Percentiles rank a stretch among this genome's conserved stretches.
phyloP scores from a whole-genome alignment of 1,284 basidiomycete species.

The Boletus semigastroideus region DNA sequence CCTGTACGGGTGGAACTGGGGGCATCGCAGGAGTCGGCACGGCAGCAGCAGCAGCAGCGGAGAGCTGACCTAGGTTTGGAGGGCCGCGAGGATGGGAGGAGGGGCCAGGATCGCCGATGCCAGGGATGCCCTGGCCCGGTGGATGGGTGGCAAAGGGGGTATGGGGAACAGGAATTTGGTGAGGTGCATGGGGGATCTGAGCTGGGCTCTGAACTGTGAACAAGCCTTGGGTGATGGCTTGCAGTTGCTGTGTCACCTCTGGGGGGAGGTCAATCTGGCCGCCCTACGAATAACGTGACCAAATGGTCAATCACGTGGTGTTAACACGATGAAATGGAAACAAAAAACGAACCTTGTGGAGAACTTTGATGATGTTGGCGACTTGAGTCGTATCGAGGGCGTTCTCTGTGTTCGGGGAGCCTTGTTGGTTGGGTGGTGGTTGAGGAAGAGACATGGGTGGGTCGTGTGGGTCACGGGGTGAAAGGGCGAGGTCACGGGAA shows the following conservation, averaged over 20 bases:
- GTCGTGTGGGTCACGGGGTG: constrained; percentile 36
- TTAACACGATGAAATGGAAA: too few relatives aligned
- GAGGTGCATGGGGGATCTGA: constrained; percentile 22
- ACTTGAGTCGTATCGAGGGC: constrained; percentile 30
- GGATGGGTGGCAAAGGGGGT: constrained; percentile 11
- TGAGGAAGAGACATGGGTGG: constrained; percentile 20
- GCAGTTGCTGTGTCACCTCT: constrained; percentile 32
- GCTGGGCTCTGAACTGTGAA: constrained; percentile 26
- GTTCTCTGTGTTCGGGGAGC: constrained; percentile 9
- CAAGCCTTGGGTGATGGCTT: constrained; percentile 31
- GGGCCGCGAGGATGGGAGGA: constrained; percentile 72
- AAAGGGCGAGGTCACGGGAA: constrained; percentile 35
- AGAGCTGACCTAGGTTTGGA: constrained; percentile 60
- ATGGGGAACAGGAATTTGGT: constrained; percentile 24
- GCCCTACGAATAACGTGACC: constrained; percentile 30
- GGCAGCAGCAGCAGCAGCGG: constrained; percentile 43
- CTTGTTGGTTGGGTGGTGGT: constrained; percentile 16
- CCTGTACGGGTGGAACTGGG: constrained; percentile 28
- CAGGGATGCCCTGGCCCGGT: constrained; percentile 22
- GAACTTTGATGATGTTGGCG: constrained; percentile 27
- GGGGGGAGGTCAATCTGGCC: constrained; percentile 29
- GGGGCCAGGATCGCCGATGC: constrained; percentile 63
- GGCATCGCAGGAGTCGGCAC: constrained; percentile 42
- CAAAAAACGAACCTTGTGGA: constrained; percentile 29
- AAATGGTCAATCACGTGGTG: constrained; percentile 32